Percentiles rank a stretch among this genome's conserved stretches.
phyloP scores from a whole-genome alignment of 495 filamentous ascomycete genomes.

The Aspergillus wentii region DNA sequence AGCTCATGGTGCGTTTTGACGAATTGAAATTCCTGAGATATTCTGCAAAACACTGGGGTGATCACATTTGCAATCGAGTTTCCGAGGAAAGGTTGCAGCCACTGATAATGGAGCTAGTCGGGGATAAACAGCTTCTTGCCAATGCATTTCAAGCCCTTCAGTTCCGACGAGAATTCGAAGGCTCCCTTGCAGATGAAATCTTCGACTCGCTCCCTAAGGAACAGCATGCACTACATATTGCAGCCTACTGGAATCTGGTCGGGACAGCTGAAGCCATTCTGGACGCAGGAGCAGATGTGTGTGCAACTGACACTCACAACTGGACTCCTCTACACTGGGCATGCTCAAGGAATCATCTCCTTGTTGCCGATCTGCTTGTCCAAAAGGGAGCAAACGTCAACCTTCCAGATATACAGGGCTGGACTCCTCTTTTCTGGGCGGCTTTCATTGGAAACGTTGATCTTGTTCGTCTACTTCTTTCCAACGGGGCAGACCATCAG shows the following conservation, averaged over 20 bases:
- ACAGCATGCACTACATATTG: conserved; percentile 4
- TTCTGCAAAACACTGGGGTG: no score
- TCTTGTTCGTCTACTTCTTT: conserved; percentile 9
- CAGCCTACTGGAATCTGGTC: conserved; percentile 4
- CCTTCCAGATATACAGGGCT: conserved; percentile 10
- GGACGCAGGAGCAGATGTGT: not conserved
- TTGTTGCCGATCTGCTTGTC: conserved; percentile 20
- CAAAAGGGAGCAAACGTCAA: conserved; percentile 28
- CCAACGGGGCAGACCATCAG: conserved; percentile 5
- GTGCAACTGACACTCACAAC: conserved; percentile 1
- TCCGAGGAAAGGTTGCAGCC: no score
- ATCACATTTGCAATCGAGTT: no score
- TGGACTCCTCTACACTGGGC: conserved; percentile 25
- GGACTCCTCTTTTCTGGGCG: conserved; percentile 23
- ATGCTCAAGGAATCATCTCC: conserved; percentile 14
- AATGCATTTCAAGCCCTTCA: no score
- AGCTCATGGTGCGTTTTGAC: no score
- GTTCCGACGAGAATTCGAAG: no score
- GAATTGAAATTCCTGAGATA: no score
- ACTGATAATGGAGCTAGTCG: no score
- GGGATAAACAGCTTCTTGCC: no score
- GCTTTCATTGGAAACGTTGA: conserved; percentile 11
- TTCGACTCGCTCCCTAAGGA: not conserved
- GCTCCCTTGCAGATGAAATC: no score
- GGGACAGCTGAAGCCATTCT: not conserved